These are phyloP conservation scores for Xylariaceae sp. DNA, from an alignment of 2,329 filamentous ascomycete genomes.

Conservation along the genomic window DNA sequence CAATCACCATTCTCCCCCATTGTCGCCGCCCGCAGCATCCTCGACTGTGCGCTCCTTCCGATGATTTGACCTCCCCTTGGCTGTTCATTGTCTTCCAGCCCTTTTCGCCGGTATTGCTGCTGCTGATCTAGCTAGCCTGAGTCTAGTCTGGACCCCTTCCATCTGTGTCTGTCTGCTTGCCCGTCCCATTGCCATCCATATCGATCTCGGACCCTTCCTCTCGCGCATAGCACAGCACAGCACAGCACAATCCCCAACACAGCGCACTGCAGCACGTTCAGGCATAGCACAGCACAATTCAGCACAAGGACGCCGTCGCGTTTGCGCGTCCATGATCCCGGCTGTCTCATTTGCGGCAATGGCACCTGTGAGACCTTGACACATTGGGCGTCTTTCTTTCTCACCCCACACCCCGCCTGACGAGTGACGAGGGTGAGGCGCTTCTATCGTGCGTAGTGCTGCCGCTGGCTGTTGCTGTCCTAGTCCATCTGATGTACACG, in stretches of 20 bases:
- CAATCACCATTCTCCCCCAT: constrained; percentile 25
- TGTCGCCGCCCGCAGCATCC: constrained; percentile 19
- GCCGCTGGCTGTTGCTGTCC: constrained; percentile 9
- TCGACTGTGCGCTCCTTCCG: constrained; percentile 17
- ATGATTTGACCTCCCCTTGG: constrained; percentile 17
- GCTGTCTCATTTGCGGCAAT: constrained; percentile 26
- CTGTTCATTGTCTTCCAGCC: constrained; percentile 14
- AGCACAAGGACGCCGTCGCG: constrained; percentile 16
- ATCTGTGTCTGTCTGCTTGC: neutral
- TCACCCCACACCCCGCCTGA: constrained; percentile 24
- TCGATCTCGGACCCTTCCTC: constrained; percentile 10
- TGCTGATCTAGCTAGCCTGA: constrained; percentile 5
- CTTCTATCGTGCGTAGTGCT: constrained; percentile 16
- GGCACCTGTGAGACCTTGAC: constrained; percentile 29
- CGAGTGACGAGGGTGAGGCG: constrained; percentile 20
- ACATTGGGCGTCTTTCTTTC: constrained; percentile 21
- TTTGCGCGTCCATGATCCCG: constrained; percentile 20
- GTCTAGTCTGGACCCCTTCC: too few species aligned
- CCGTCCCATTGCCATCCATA: constrained; percentile 10
- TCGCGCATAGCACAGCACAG: constrained; percentile 4
- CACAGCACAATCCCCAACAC: constrained; percentile 4
- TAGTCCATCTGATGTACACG: constrained; percentile 18
- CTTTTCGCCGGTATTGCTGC: neutral
- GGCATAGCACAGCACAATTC: constrained; percentile 11
- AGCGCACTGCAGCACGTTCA: constrained; percentile 10